Percentiles rank a stretch among this genome's conserved stretches.
phyloP scores from a whole-genome alignment of 176 grass and related monocot species.

The Elaeis guineensis region DNA sequence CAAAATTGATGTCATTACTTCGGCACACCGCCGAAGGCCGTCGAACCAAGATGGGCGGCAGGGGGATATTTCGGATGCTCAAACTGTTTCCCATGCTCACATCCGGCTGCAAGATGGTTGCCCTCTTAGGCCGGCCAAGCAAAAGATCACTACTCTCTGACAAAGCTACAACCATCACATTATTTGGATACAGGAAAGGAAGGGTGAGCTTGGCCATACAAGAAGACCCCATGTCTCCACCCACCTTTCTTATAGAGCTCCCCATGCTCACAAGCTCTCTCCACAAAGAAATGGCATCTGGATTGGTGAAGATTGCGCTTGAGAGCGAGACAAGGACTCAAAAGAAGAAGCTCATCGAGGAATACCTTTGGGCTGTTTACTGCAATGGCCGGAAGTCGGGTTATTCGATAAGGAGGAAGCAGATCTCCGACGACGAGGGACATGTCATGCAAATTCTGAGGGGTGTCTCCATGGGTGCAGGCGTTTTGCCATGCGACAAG shows the following conservation, averaged over 20 bases:
- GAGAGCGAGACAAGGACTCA: slow-evolving; percentile 51
- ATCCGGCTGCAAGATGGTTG: slow-evolving; percentile 7
- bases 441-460: slow-evolving; percentile 59
- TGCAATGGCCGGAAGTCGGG: slow-evolving; percentile 62
- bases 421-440: slow-evolving; percentile 42
- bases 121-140: neutral
- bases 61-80: slow-evolving; percentile 4
- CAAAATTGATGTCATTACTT: neutral
- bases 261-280: slow-evolving; percentile 62
- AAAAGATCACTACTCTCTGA: neutral
- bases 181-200: slow-evolving; percentile 53
- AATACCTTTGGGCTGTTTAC: slow-evolving; percentile 74
- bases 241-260: slow-evolving; percentile 62
- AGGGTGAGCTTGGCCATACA: slow-evolving; percentile 58
- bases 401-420: slow-evolving; percentile 42
- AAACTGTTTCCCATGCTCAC: slow-evolving; percentile 7
- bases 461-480: slow-evolving; percentile 54
- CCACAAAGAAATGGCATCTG: slow-evolving; percentile 59
- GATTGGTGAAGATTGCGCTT: slow-evolving; percentile 51
- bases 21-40: slow-evolving; percentile 1
- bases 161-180: slow-evolving; percentile 30
- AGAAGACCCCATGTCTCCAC: slow-evolving; percentile 52
- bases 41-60: neutral
- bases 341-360: slow-evolving; percentile 39
- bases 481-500: slow-evolving; percentile 40